Base-by-base conservation (phyloP, 2,329 filamentous ascomycete genomes). In the Canariomyces notabilis region DNA sequence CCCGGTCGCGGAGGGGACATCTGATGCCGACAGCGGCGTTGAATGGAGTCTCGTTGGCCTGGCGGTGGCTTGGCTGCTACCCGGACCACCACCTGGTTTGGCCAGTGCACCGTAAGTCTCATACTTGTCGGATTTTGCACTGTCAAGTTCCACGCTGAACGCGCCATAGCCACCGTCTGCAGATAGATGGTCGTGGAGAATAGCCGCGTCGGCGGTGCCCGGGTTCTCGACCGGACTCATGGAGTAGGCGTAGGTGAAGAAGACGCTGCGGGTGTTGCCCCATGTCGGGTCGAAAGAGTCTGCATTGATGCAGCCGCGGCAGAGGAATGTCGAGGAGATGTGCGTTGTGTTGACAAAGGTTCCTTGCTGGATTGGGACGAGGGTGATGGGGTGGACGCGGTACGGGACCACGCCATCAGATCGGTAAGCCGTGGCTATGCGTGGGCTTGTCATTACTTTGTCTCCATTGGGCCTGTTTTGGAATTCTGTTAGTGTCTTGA, bases 281-380 rank as follows among this genome's bases (percentile, higher is more conserved):
- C 58, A 46, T 8, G 58, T 55, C 29, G 62, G 59, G 35, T 59
- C 55, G 22, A 56, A 54, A 1, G 59, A 53, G 44, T 64, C 62
- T 4, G 52, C 52, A 8, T 56, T 60, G 42, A 67, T 57, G 52
- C 68, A 71, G 37, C 61, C 61, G 40, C 59, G 57, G 60, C 73
- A 76, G 34, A 75, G 61, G 60, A 75, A 76, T 8, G 73, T 76
- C 53, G 69, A 72, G 6, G 65, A 67, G 59, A 68, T 68, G 57
- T 73, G 67, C 2, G 72, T 75, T 42, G 56, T 60, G 60, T 75
- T 76, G 48, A 70, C 57, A 46, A 68, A 72, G 12, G 69, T 74
- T 6, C 71, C 71, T 14, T 67, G 67, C 15, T 67, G 57, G 51
- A 74, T 74, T n/a, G 69, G 64, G n/a, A 58, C 54, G 20, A 69